Conservation (phyloP, 371 early-diverging fungal species). For the Synchytrium microbalum region DNA sequence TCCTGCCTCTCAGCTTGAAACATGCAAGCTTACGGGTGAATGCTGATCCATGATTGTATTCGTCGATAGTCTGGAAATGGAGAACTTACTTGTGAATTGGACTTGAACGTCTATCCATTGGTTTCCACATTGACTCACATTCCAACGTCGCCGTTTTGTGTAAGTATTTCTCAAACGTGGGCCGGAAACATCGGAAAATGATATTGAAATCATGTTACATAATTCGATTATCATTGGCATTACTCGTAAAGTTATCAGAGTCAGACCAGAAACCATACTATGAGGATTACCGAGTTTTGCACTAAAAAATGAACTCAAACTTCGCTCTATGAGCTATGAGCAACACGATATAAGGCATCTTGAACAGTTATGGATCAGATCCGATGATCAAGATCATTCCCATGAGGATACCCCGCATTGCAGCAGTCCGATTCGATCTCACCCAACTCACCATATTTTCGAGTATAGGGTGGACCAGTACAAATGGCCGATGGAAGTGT, state of each 20-base stretch:
- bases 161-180: not conserved
- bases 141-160: not conserved
- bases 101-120: not conserved
- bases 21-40: not conserved
- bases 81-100: not conserved
- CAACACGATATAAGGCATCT: not conserved
- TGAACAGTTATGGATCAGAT: not conserved
- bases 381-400: too few species aligned
- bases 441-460: not conserved
- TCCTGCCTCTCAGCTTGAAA: constrained; percentile 8
- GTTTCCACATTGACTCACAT: not conserved
- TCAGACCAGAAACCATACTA: too few species aligned
- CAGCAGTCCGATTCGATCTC: not conserved
- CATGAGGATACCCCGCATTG: not conserved
- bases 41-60: too few species aligned
- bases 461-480: constrained; percentile 1
- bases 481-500: constrained; percentile 11
- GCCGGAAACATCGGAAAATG: too few species aligned
- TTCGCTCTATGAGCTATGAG: not conserved
- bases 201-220: too few species aligned
- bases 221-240: too few species aligned
- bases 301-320: too few species aligned
- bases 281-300: too few species aligned
- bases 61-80: not conserved
- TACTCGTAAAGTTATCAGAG: too few species aligned